Percentiles rank a stretch among this genome's conserved stretches.
These are phyloP conservation scores for Sugiyamaella japonica DNA, from an alignment of 1,139 yeast species.

Conservation along the genomic window DNA sequence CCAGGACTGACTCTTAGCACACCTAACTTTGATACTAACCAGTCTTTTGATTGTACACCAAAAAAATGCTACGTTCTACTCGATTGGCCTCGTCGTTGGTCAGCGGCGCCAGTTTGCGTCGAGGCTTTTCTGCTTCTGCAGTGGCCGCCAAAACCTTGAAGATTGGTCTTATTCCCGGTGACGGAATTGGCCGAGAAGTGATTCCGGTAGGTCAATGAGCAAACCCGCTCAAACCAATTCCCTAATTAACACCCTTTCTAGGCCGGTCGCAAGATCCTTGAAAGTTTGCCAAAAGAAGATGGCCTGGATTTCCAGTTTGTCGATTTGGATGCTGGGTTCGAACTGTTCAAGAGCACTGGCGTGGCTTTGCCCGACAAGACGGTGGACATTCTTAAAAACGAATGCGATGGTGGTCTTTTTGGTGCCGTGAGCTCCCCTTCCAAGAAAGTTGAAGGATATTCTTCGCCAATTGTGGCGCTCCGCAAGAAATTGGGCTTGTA, in stretches of 20 bases:
- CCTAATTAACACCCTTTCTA: constrained; percentile 10
- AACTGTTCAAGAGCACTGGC: constrained; percentile 88
- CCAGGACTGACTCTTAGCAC: constrained; percentile 1
- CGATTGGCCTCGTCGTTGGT: constrained; percentile 10
- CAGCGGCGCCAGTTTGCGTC: not conserved
- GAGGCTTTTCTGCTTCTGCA: constrained; percentile 9
- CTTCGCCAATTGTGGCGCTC: constrained; percentile 96
- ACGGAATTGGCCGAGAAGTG: constrained; percentile 96
- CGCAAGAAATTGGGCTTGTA: constrained; percentile 92
- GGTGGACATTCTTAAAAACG: constrained; percentile 69
- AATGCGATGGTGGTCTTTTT: constrained; percentile 95
- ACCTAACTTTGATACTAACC: too few species aligned
- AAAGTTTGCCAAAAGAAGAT: constrained; percentile 71
- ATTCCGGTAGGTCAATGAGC: constrained; percentile 56
- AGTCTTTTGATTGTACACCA: too few species aligned
- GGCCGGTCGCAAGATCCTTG: constrained; percentile 79
- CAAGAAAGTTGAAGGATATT: constrained; percentile 90
- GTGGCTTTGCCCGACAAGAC: constrained; percentile 94
- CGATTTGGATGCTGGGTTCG: constrained; percentile 90
- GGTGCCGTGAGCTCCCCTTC: constrained; percentile 97
- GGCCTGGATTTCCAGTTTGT: constrained; percentile 83
- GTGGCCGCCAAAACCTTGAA: constrained; percentile 10
- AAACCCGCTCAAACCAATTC: not conserved
- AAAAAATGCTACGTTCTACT: constrained; percentile 13
- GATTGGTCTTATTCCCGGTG: constrained; percentile 78